Percentiles rank a stretch among this genome's conserved stretches.
Conservation (phyloP, 2,329 filamentous ascomycete species). For the Orbilia quercus region DNA sequence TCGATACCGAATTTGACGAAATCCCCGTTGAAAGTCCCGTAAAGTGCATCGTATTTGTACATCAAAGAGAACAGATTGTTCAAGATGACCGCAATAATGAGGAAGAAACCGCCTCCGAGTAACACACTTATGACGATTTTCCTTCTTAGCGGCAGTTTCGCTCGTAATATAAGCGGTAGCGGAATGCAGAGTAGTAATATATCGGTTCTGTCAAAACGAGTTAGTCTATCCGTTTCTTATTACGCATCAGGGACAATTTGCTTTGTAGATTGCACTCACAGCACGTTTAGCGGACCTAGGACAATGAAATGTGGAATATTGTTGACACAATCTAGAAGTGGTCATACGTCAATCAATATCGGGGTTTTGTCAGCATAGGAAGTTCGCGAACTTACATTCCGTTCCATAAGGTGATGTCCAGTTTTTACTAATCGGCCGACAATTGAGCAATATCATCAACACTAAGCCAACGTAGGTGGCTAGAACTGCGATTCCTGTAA, state of each 20-base stretch:
- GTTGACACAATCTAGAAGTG: conserved; percentile 37
- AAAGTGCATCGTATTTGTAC: conserved; percentile 51
- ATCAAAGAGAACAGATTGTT: conserved; percentile 55
- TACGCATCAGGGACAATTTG: background rate
- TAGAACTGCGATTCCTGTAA: conserved; percentile 35
- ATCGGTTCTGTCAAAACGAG: conserved; percentile 32
- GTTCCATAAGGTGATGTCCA: conserved; percentile 51
- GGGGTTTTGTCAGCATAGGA: background rate
- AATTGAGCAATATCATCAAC: conserved; percentile 52
- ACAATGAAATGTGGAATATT: conserved; percentile 54
- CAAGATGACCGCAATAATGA: conserved; percentile 49
- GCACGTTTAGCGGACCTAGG: conserved; percentile 44
- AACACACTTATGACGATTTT: conserved; percentile 46
- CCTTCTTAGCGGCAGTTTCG: conserved; percentile 29
- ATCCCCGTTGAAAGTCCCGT: conserved; percentile 36
- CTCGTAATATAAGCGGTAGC: conserved; percentile 41
- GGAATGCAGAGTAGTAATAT: conserved; percentile 54
- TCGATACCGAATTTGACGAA: conserved; percentile 44
- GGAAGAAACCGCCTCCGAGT: conserved; percentile 45
- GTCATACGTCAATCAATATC: background rate
- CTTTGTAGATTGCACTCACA: conserved; percentile 14
- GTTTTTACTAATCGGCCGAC: conserved; percentile 50
- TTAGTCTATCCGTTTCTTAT: background rate
- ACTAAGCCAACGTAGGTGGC: conserved; percentile 40
- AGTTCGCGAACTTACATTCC: conserved; percentile 25